Percentiles rank a stretch among this genome's conserved stretches.
phyloP scores from a whole-genome alignment of 2,329 filamentous ascomycete genomes.

The Amylocarpus encephaloides region DNA sequence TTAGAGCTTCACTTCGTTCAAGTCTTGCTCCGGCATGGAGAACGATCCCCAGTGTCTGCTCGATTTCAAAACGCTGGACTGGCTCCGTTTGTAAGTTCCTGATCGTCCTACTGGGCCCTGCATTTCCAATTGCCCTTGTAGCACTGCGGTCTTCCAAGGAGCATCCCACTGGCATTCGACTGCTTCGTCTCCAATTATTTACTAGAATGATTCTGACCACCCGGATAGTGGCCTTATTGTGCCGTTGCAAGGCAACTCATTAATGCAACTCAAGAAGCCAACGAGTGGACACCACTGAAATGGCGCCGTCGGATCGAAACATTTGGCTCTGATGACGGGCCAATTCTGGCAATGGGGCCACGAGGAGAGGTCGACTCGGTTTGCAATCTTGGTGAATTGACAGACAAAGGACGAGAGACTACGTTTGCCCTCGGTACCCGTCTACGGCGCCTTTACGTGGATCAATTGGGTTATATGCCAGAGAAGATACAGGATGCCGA shows the following conservation, averaged over 20 bases:
- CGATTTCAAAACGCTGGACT: constrained; percentile 76
- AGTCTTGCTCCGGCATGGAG: constrained; percentile 72
- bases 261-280: constrained; percentile 50
- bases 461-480: constrained; percentile 68
- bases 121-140: not conserved
- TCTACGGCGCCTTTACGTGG: constrained; percentile 65
- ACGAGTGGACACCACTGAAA: constrained; percentile 33
- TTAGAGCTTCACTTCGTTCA: constrained; percentile 87
- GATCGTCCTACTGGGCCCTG: not conserved
- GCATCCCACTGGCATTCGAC: too few relatives aligned
- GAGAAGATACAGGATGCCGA: constrained; percentile 46
- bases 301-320: constrained; percentile 75
- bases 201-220: not conserved
- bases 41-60: constrained; percentile 78
- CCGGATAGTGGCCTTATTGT: constrained; percentile 75
- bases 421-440: constrained; percentile 64
- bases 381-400: constrained; percentile 73
- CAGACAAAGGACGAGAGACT: constrained; percentile 66
- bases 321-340: constrained; percentile 65
- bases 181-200: not conserved
- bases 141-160: too few relatives aligned
- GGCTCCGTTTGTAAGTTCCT: constrained; percentile 38
- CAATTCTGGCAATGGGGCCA: constrained; percentile 62
- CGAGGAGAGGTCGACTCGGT: constrained; percentile 67
- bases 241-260: constrained; percentile 65